phyloP scores from a whole-genome alignment of 257 asterid species.

The Solanum corneliomulleri region DNA sequence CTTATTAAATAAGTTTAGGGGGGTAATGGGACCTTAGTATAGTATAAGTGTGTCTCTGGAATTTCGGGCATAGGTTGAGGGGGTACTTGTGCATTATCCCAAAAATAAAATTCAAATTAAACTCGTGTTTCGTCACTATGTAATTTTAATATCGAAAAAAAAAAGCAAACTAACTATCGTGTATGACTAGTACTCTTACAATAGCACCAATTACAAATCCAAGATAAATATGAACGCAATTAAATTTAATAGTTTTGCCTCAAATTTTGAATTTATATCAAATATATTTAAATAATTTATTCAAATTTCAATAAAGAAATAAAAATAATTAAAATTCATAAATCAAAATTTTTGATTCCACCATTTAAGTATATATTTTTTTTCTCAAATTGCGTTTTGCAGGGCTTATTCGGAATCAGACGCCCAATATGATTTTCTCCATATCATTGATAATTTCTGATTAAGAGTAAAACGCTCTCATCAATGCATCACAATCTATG shows the following conservation, averaged over 20 bases:
- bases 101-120: background rate
- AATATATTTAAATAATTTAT: background rate
- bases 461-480: no score
- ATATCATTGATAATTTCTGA: no score
- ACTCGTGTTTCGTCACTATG: background rate
- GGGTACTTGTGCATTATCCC: no score
- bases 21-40: no score
- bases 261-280: background rate
- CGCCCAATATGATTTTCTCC: no score
- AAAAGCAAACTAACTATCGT: background rate
- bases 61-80: no score
- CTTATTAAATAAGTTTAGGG: no score
- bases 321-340: background rate
- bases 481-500: rapidly evolving
- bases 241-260: background rate
- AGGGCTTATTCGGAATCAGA: rapidly evolving
- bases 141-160: background rate
- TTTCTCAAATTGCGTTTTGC: no score
- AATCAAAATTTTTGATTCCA: background rate
- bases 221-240: background rate
- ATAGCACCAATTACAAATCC: background rate
- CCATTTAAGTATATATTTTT: no score
- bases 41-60: no score
- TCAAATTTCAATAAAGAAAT: background rate
- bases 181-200: background rate